phyloP scores from a whole-genome alignment of 2,329 filamentous ascomycete species.

The Trichoderma atroviride region DNA sequence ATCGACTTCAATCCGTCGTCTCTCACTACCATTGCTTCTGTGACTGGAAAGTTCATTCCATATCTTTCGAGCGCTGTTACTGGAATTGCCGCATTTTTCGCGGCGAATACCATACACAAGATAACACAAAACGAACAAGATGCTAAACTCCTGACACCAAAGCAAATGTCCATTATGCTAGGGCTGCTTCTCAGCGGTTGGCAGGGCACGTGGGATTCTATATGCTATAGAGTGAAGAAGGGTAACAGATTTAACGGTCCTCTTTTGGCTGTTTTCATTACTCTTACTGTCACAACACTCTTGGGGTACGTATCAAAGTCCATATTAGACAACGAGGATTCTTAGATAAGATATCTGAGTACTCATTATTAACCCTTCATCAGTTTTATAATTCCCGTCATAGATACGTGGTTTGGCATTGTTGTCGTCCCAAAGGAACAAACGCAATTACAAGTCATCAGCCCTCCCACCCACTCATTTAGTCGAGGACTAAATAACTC shows the following conservation, averaged over 20 bases:
- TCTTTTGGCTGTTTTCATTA: neutral
- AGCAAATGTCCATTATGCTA: neutral
- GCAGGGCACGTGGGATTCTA: neutral
- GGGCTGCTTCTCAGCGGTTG: neutral
- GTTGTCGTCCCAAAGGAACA: neutral
- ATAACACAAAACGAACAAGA: neutral
- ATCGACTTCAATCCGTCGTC: neutral
- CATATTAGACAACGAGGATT: neutral
- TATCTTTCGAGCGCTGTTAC: neutral
- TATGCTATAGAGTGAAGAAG: neutral
- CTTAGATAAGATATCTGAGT: neutral
- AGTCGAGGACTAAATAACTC: neutral
- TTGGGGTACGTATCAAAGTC: neutral
- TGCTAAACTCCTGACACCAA: neutral
- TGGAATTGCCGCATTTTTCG: neutral
- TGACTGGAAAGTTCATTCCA: neutral
- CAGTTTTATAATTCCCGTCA: neutral
- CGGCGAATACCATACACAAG: neutral
- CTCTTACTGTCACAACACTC: neutral
- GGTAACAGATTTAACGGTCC: neutral
- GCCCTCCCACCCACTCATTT: neutral
- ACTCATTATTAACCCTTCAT: neutral
- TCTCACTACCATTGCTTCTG: neutral
- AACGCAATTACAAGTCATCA: neutral
- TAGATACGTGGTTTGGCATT: conserved; percentile 8